Conservation (phyloP, 768 basidiomycete genomes). For the Kwoniella heveanensis region DNA sequence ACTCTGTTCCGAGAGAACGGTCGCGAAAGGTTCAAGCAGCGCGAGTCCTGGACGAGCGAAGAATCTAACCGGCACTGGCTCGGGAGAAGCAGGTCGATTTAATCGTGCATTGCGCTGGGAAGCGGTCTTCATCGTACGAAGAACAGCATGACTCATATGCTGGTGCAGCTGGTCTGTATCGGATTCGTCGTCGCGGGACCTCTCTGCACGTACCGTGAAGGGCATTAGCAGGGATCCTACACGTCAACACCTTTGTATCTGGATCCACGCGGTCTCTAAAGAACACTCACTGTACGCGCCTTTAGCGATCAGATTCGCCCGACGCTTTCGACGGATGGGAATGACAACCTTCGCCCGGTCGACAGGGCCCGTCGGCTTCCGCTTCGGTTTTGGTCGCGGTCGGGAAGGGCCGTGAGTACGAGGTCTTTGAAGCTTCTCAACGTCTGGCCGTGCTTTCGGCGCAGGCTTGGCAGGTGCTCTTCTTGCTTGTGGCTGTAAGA, state of each 20-base stretch:
- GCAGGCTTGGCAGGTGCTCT: background rate
- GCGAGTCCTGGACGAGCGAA: conserved; percentile 30
- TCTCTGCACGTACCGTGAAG: too few species aligned
- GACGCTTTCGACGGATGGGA: conserved; percentile 17
- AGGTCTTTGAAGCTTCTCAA: background rate
- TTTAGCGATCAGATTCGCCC: conserved; percentile 26
- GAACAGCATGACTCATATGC: conserved; percentile 9
- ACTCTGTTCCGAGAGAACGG: conserved; percentile 21
- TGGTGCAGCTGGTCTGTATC: conserved; percentile 21
- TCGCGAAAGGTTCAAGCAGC: conserved; percentile 32
- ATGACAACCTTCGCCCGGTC: conserved; percentile 32
- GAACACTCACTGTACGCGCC: conserved; percentile 42
- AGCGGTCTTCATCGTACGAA: conserved; percentile 29
- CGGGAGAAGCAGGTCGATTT: conserved; percentile 29
- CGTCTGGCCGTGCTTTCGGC: background rate
- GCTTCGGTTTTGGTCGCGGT: background rate
- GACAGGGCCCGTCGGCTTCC: conserved; percentile 8
- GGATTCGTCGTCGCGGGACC: conserved; percentile 41
- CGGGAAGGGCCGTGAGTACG: background rate
- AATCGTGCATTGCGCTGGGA: conserved; percentile 16
- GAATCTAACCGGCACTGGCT: conserved; percentile 34
- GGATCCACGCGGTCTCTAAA: too few species aligned
- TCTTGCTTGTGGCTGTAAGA: background rate
- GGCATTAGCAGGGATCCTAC: too few species aligned
- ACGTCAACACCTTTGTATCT: too few species aligned